Base-by-base conservation (phyloP, 2,329 filamentous ascomycete species). In the Sclerotinia sclerotiorum region DNA sequence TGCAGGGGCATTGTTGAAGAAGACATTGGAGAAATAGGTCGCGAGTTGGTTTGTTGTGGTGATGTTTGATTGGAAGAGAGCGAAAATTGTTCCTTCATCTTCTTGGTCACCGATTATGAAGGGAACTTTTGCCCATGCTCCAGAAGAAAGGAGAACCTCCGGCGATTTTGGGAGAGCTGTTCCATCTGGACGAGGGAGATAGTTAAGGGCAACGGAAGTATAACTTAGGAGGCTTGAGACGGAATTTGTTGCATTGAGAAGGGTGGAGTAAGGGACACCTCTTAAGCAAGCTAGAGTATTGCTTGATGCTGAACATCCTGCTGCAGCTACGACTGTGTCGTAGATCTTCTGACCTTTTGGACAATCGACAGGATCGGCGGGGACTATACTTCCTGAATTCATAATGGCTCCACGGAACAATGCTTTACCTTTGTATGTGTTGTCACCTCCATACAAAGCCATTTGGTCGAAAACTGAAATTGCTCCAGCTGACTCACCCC, bases 391-490 rank as follows among this genome's bases (percentile, higher is more conserved):
- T 2, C 90, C 90, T 2, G 88, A 91, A 79, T 90, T 86, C 91
- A 95, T 94, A 73, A 94, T 94, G 35, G 82, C 91, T 1, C 82
- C 91, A 35, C 89, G 86, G 84, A 95, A 94, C 0, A 95, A 82
- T 1, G 88, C 82, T 74, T 90, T 87, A 65, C 88, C 90, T 2
- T 93, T 92, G 80, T 94, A 93, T 0, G 82, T 88, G 76, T 87
- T 86, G 77, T 94, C 82, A 8, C 92, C 91, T 46, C 87, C 85
- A 72, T 91, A 93, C 15, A 94, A 81, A 1, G 87, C 81, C 85
- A 93, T 92, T 73, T 94, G 92, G 74, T 93, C 86, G 61, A 90
- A 85, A 1, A 92, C 90, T 0, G 90, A 93, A 70, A 93, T 92
- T 19, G 87, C 81, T 0, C 89, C 89, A 0, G 90, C 88, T 7